Conservation (phyloP, 2,329 filamentous ascomycete species). For the Cladosporium sp. region DNA sequence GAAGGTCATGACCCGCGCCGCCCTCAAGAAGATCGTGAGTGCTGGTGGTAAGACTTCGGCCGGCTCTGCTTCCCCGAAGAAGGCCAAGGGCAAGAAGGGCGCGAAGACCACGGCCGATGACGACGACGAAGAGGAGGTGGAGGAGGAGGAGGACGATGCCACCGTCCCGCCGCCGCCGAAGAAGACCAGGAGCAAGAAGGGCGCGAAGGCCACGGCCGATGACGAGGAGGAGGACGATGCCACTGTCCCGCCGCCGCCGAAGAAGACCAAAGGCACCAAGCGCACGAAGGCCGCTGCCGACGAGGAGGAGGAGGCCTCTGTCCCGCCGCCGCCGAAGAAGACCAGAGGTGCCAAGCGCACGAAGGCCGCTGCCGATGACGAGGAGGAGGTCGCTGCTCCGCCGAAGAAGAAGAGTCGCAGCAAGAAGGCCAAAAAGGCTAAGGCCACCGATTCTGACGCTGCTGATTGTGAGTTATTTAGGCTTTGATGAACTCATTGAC, state of each 20-base stretch:
- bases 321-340: background rate
- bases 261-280: background rate
- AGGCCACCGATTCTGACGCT: no score
- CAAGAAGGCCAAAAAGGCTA: background rate
- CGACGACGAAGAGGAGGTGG: constrained; percentile 9
- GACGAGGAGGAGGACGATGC: constrained; percentile 10
- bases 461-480: no score
- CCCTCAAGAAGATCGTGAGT: constrained; percentile 25
- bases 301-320: background rate
- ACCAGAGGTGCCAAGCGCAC: constrained; percentile 11
- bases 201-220: constrained; percentile 3
- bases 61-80: background rate
- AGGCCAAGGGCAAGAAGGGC: constrained; percentile 14
- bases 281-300: no score
- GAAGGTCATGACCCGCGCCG: constrained; percentile 18
- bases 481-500: no score
- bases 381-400: constrained; percentile 4
- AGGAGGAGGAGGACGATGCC: background rate
- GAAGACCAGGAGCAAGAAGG: constrained; percentile 11
- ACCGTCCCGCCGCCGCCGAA: background rate
- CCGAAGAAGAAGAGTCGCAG: background rate
- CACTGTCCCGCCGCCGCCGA: background rate
- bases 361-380: constrained; percentile 10
- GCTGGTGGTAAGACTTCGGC: constrained; percentile 18
- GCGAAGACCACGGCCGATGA: constrained; percentile 9